A percentile compares a stretch with the other conserved stretches of the same genome.
Evolutionary conservation across 768 basidiomycete species (phyloP).

Genomic region (Boletus subparvulus): DNA sequence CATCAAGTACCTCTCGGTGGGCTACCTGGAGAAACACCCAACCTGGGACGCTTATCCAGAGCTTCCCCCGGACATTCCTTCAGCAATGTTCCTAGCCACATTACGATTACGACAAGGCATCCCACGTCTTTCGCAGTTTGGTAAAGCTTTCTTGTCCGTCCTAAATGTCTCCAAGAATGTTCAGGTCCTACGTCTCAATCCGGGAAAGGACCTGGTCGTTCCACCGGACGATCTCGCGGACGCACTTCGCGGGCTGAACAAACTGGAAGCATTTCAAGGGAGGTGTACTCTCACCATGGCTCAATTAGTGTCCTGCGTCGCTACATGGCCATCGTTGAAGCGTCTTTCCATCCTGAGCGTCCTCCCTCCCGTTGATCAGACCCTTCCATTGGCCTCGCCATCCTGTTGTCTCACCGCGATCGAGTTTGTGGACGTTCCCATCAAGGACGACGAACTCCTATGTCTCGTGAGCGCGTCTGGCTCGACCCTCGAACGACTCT

Average conservation of each 20-base stretch:
- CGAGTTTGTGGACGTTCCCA: background rate
- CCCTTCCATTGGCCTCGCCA: background rate
- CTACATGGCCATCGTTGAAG: constrained; percentile 12
- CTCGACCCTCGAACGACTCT: constrained; percentile 7
- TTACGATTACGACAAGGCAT: background rate
- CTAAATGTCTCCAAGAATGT: constrained; percentile 1
- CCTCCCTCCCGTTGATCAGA: background rate
- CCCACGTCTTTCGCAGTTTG: background rate
- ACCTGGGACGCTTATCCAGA: background rate
- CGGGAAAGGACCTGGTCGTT: background rate
- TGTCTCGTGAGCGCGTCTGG: constrained; percentile 4
- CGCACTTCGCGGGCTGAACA: background rate
- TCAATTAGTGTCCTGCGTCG: constrained; percentile 1
- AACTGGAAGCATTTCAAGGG: background rate
- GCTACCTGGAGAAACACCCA: constrained; percentile 7
- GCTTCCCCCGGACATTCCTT: background rate
- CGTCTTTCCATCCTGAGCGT: background rate
- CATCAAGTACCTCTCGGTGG: constrained; percentile 9
- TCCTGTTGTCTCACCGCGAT: constrained; percentile 5
- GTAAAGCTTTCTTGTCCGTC: constrained; percentile 1
- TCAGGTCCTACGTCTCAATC: background rate
- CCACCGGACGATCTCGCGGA: background rate
- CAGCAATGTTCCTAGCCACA: background rate
- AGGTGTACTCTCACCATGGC: background rate
- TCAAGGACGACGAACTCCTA: constrained; percentile 13